Evolutionary conservation across 2,329 filamentous ascomycete genomes (phyloP), one percentile per base, ranked within the genome.

Genomic region (Fragosphaeria purpurea): DNA sequence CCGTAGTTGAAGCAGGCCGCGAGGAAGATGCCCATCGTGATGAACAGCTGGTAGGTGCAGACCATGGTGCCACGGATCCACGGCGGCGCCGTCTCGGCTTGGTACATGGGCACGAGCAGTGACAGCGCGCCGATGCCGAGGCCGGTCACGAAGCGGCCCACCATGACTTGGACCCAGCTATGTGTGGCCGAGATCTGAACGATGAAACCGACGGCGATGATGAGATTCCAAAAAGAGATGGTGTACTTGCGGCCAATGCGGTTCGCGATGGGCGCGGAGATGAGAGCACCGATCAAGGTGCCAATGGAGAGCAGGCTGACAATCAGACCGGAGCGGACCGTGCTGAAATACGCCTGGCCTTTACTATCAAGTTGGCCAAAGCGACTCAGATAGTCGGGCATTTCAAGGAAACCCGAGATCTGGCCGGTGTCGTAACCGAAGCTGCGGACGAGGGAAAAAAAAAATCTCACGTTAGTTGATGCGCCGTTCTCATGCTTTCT

Each of bases 11-110:
- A 70, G 50, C 73, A 66, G 44, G 54, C 55, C 4, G 56, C 57
- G 13, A 75, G 62, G 48, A 80, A 77, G 55, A 87, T 85, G 37
- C 84, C 84, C 33, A 86, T 69, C 0, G 83, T 87, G 62, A 87
- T 84, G 67, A 86, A 81, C 12, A 87, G 76, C 65, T 87, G 84
- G 65, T 86, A 87, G n/a, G 76, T 80, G 5, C 76, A 73, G n/a
- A 84, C 77, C 42, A 85, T 75, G 37, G 77, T 75, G 57, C 80
- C 81, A 57, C 81, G 77, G 54, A 84, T 81, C 58, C 79, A 72
- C 13, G 73, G 71, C 4, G 82, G 82, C 2, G 77, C 73, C 48
- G 73, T 79, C 61, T 85, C 82, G 41, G 77, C 77, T 64, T 85
- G 80, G 52, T 82, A 57, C 55, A 57, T 57, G 48, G 55, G 81